A percentile compares a stretch with the other conserved stretches of the same genome.
Conservation (phyloP, 108 stramenopile species). For the Cyclotella cryptica region DNA sequence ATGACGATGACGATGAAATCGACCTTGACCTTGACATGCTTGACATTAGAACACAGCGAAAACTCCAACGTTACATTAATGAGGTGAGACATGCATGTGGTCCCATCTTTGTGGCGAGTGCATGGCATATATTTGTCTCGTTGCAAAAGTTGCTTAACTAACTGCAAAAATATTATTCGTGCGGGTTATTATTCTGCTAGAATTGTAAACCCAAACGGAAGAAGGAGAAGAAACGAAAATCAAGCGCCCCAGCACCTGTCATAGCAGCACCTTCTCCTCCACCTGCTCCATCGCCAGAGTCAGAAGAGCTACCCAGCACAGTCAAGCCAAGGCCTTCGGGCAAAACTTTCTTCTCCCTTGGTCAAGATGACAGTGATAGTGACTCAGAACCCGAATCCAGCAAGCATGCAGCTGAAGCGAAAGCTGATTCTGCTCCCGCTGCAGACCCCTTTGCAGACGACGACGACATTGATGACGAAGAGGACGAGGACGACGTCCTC, state of each 20-base stretch:
- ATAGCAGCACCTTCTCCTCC: slow-evolving; percentile 27
- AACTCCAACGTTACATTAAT: slow-evolving; percentile 74
- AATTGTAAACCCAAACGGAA: slow-evolving; percentile 49
- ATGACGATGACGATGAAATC: slow-evolving; percentile 84
- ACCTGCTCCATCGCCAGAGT: slow-evolving; percentile 30
- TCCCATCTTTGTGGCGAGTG: slow-evolving; percentile 15
- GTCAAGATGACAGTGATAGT: slow-evolving; percentile 72
- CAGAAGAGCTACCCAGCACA: slow-evolving; percentile 19
- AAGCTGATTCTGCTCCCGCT: slow-evolving; percentile 4
- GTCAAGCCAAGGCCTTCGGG: slow-evolving; percentile 34
- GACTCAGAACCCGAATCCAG: slow-evolving; percentile 74
- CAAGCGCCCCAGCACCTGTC: slow-evolving; percentile 42
- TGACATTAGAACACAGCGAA: slow-evolving; percentile 77
- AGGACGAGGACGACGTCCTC: slow-evolving; percentile 70
- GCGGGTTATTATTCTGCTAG: slow-evolving; percentile 16
- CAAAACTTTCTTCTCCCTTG: slow-evolving; percentile 80
- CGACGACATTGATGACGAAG: slow-evolving; percentile 65
- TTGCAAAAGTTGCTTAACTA: slow-evolving; percentile 49
- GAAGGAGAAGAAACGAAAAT: slow-evolving; percentile 56
- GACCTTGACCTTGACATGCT: slow-evolving; percentile 90
- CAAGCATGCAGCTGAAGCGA: slow-evolving; percentile 8
- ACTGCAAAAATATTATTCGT: slow-evolving; percentile 40
- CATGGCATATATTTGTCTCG: slow-evolving; percentile 24
- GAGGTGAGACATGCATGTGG: slow-evolving; percentile 73
- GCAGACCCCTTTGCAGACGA: slow-evolving; percentile 53